phyloP scores from a whole-genome alignment of 768 basidiomycete genomes.

The Guyanaporus albipodus region DNA sequence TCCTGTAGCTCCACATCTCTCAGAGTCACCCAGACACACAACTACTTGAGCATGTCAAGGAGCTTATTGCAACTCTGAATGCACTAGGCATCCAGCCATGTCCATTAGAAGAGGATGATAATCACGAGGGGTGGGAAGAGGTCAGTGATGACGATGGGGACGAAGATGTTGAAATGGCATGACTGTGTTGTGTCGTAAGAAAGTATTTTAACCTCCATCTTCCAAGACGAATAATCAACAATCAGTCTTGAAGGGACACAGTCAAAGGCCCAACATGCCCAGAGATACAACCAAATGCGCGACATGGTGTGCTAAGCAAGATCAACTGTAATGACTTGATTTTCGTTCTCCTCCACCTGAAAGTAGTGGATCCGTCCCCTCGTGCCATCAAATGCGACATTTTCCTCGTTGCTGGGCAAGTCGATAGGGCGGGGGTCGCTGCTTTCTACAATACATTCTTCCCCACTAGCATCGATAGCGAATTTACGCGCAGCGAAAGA shows the following conservation, averaged over 20 bases:
- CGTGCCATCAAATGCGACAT: background rate
- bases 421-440: background rate
- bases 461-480: background rate
- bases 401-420: background rate
- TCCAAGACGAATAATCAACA: too few relatives aligned
- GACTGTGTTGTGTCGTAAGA: conserved; percentile 3
- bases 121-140: conserved; percentile 55
- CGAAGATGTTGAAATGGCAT: conserved; percentile 57
- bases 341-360: background rate
- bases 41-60: conserved; percentile 68
- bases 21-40: conserved; percentile 76
- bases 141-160: conserved; percentile 53
- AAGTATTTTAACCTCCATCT: too few relatives aligned
- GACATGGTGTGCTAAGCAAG: background rate
- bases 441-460: background rate
- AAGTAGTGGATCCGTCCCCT: background rate
- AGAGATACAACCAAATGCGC: too few relatives aligned
- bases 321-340: background rate
- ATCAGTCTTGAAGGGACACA: background rate
- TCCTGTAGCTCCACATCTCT: conserved; percentile 57
- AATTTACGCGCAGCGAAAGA: background rate
- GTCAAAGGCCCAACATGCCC: too few relatives aligned
- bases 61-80: conserved; percentile 68
- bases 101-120: conserved; percentile 42
- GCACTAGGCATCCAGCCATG: conserved; percentile 62